phyloP scores from a whole-genome alignment of 306 rosid genomes.

The Trifolium fragiferum region DNA sequence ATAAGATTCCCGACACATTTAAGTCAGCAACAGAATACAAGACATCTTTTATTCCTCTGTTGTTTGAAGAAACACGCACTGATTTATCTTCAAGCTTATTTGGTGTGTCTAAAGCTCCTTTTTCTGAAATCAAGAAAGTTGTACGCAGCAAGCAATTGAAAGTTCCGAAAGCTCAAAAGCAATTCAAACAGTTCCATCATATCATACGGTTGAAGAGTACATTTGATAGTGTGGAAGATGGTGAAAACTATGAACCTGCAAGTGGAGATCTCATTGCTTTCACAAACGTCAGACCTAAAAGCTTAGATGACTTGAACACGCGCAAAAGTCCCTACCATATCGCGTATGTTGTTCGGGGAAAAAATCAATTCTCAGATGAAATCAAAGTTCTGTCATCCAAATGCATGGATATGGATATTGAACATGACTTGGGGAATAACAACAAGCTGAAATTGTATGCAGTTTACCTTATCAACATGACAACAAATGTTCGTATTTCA shows the following conservation, averaged over 20 bases:
- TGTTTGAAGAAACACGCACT: slow-evolving; percentile 56
- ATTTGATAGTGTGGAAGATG: not conserved
- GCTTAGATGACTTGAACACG: slow-evolving; percentile 42
- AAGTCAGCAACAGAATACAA: slow-evolving; percentile 35
- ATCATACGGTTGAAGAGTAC: not conserved
- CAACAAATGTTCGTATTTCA: slow-evolving; percentile 36
- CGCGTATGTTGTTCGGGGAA: slow-evolving; percentile 35
- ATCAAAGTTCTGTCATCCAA: slow-evolving; percentile 27
- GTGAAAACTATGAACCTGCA: slow-evolving; percentile 40
- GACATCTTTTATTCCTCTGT: slow-evolving; percentile 47
- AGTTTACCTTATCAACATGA: slow-evolving; percentile 39
- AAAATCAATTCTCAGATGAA: not conserved
- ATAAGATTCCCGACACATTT: slow-evolving; percentile 50
- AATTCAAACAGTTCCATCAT: not conserved
- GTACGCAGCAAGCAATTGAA: not conserved
- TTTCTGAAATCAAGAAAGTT: slow-evolving; percentile 28
- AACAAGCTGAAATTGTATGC: slow-evolving; percentile 3
- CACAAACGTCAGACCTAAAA: slow-evolving; percentile 42
- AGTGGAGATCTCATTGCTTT: slow-evolving; percentile 56
- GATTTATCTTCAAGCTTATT: slow-evolving; percentile 46
- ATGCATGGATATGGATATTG: not conserved
- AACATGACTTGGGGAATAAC: not conserved
- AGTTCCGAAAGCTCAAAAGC: slow-evolving; percentile 18
- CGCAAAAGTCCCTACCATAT: slow-evolving; percentile 33
- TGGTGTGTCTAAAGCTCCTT: slow-evolving; percentile 35